These are phyloP conservation scores for Chenopodium berlandieri DNA, from an alignment of 148 eudicot genomes.

Conservation along the genomic window DNA sequence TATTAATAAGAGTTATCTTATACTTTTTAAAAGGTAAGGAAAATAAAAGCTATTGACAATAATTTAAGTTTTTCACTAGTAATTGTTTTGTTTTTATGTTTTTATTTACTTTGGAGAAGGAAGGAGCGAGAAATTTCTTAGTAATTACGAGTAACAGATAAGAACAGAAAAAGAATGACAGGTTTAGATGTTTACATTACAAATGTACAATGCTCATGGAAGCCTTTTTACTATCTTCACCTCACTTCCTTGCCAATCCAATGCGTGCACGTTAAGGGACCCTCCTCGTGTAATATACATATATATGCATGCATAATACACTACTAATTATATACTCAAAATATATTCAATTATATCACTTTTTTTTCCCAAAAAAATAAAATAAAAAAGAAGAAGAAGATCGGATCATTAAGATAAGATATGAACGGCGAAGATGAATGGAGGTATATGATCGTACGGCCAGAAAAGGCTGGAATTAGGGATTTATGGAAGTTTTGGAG, in stretches of 20 bases:
- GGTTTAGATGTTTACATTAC: background rate
- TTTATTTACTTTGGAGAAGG: too few species aligned
- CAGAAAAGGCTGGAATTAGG: constrained; percentile 46
- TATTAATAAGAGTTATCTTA: too few species aligned
- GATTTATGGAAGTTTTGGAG: constrained; percentile 49
- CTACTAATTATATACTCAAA: too few species aligned
- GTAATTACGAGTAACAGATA: background rate
- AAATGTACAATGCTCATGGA: background rate
- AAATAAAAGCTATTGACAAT: too few species aligned
- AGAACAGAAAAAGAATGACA: background rate
- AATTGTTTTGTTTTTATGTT: too few species aligned
- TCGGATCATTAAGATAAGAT: background rate
- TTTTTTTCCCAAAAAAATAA: too few species aligned
- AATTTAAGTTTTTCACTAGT: too few species aligned
- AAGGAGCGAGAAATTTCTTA: background rate
- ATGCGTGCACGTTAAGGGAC: constrained; percentile 4
- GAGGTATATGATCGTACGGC: constrained; percentile 52
- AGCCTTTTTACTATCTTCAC: background rate
- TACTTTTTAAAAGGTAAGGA: too few species aligned
- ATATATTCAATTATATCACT: too few species aligned
- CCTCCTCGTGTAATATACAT: background rate
- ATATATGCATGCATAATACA: background rate
- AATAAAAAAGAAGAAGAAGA: background rate
- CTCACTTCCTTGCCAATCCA: background rate
- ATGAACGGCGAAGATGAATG: constrained; percentile 18